phyloP scores from a whole-genome alignment of 495 filamentous ascomycete species.

The Friedmanniomyces endolithicus region DNA sequence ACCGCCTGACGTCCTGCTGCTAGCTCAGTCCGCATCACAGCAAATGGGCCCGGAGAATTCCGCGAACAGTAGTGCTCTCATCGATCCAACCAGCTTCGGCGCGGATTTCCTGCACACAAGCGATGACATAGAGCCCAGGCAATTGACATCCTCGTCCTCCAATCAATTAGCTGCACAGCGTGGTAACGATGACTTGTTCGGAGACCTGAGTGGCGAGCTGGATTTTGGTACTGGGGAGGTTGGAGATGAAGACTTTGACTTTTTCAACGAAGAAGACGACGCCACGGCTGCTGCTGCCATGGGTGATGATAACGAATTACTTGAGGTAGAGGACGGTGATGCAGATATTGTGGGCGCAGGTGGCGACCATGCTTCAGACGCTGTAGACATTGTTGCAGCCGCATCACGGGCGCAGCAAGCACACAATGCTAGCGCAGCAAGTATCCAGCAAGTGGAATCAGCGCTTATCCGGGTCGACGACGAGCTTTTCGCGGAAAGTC shows the following conservation, averaged over 20 bases:
- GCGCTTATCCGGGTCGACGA: neutral
- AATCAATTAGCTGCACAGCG: constrained; percentile 1
- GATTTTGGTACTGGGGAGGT: constrained; percentile 47
- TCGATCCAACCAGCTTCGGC: neutral
- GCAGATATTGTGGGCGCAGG: neutral
- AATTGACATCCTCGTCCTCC: constrained; percentile 2
- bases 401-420: neutral
- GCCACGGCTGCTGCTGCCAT: constrained; percentile 18
- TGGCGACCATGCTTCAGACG: neutral
- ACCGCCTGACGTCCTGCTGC: constrained; percentile 61
- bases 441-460: neutral
- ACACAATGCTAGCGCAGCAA: neutral
- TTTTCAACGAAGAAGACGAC: constrained; percentile 63
- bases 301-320: constrained; percentile 19
- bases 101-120: neutral
- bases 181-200: constrained; percentile 55
- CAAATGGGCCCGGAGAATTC: constrained; percentile 1
- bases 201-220: constrained; percentile 36
- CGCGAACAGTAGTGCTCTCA: neutral
- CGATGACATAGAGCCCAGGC: neutral
- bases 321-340: constrained; percentile 2
- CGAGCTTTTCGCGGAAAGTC: neutral
- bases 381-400: neutral
- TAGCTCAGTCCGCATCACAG: neutral
- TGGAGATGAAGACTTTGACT: constrained; percentile 82